phyloP scores from a whole-genome alignment of 1,284 basidiomycete genomes.

The Ceratobasidium sp. region DNA sequence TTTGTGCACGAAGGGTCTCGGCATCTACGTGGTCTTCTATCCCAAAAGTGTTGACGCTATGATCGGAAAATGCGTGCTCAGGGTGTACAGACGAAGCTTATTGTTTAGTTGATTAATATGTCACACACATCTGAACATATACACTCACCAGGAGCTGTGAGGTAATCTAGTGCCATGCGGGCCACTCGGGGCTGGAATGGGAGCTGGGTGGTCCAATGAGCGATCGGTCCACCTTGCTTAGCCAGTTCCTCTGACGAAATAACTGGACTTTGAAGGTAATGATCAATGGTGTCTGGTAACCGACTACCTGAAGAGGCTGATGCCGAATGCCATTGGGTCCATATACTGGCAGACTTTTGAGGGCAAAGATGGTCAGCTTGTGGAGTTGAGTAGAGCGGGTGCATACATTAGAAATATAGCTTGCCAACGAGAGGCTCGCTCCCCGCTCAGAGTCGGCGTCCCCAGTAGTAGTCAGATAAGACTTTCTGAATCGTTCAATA shows the following conservation, averaged over 20 bases:
- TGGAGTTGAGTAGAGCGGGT: too few species aligned
- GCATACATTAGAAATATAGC: too few species aligned
- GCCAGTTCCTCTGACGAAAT: background rate
- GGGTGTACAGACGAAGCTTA: conserved; percentile 1
- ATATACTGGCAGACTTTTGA: background rate
- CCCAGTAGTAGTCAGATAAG: background rate
- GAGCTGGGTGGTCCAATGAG: conserved; percentile 8
- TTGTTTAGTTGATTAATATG: too few species aligned
- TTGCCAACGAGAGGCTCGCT: too few species aligned
- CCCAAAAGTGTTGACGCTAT: background rate
- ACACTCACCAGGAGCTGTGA: conserved; percentile 10
- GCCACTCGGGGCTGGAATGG: conserved; percentile 3
- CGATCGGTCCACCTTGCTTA: background rate
- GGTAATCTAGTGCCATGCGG: conserved; percentile 10
- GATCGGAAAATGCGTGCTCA: background rate
- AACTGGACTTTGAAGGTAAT: background rate
- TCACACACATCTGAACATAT: too few species aligned
- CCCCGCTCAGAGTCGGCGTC: too few species aligned
- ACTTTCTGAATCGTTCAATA: background rate
- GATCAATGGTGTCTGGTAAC: background rate
- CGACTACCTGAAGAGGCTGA: background rate
- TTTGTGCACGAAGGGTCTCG: background rate
- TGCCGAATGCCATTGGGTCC: background rate
- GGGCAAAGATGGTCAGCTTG: too few species aligned
- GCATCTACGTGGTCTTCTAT: background rate